Conservation (phyloP, 768 basidiomycete species). For the Russula vinacea region DNA sequence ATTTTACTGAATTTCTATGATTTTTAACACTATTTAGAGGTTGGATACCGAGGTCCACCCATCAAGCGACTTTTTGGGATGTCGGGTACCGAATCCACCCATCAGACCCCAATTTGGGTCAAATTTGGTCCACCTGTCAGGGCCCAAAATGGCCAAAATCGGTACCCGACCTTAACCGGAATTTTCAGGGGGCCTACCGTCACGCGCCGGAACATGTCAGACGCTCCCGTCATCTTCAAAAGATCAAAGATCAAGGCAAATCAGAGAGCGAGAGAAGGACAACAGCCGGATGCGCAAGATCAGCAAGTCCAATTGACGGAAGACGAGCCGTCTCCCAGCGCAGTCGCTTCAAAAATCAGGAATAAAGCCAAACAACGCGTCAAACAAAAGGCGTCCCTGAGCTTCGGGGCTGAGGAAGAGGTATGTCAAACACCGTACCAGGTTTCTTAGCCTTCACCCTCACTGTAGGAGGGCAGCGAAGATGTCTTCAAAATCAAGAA, state of each 20-base stretch:
- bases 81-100: too few relatives aligned
- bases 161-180: too few relatives aligned
- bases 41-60: too few relatives aligned
- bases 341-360: slow-evolving; percentile 64
- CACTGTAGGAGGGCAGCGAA: slow-evolving; percentile 52
- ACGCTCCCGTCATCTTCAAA: slow-evolving; percentile 44
- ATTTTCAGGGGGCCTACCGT: too few relatives aligned
- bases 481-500: slow-evolving; percentile 80
- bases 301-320: slow-evolving; percentile 33
- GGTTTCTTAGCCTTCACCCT: slow-evolving; percentile 8
- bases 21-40: too few relatives aligned
- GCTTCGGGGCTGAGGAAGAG: slow-evolving; percentile 73
- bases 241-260: slow-evolving; percentile 42
- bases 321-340: slow-evolving; percentile 51
- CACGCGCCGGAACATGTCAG: slow-evolving; percentile 31
- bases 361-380: slow-evolving; percentile 60
- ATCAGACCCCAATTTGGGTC: too few relatives aligned
- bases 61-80: too few relatives aligned
- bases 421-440: slow-evolving; percentile 38
- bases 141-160: too few relatives aligned
- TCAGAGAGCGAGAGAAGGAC: slow-evolving; percentile 39
- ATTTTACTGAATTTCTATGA: too few relatives aligned
- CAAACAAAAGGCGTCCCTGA: slow-evolving; percentile 64
- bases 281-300: slow-evolving; percentile 33
- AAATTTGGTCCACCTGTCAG: too few relatives aligned